These are phyloP conservation scores for Trichaptum fuscoviolaceum DNA, from an alignment of 768 basidiomycete genomes.

Conservation along the genomic window DNA sequence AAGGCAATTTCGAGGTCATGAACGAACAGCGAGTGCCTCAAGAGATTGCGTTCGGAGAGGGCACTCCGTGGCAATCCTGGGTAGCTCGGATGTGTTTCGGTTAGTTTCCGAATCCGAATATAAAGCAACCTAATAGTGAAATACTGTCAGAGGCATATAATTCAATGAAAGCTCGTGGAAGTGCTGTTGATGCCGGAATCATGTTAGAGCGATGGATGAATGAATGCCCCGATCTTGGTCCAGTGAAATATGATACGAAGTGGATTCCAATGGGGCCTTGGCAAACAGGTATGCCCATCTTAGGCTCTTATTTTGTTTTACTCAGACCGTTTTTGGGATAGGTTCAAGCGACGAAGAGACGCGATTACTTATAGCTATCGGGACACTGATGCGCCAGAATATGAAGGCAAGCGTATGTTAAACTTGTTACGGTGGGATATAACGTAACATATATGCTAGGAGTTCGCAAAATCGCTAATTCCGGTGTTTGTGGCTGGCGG, in stretches of 20 bases:
- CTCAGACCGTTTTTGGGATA: background rate
- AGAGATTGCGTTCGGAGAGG: constrained; percentile 1
- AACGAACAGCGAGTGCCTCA: background rate
- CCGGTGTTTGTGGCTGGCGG: background rate
- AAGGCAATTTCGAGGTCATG: background rate
- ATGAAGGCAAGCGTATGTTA: background rate
- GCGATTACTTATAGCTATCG: background rate
- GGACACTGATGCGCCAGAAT: background rate
- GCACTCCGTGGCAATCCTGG: background rate
- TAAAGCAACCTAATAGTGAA: background rate
- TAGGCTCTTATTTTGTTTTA: background rate
- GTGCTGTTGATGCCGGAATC: background rate
- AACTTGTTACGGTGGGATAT: background rate
- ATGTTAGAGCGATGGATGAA: constrained; percentile 1
- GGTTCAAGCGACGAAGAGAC: background rate
- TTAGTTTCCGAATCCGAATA: background rate
- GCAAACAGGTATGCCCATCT: background rate
- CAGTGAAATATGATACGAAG: background rate
- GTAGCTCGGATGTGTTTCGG: background rate
- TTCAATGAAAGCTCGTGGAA: background rate
- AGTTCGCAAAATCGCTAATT: background rate
- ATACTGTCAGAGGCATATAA: constrained; percentile 1
- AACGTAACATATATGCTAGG: background rate
- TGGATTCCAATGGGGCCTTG: constrained; percentile 1
- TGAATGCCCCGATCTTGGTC: background rate